These are phyloP conservation scores for Micractinium sp. DNA, from an alignment of 139 green algal genomes.

Conservation along the genomic window DNA sequence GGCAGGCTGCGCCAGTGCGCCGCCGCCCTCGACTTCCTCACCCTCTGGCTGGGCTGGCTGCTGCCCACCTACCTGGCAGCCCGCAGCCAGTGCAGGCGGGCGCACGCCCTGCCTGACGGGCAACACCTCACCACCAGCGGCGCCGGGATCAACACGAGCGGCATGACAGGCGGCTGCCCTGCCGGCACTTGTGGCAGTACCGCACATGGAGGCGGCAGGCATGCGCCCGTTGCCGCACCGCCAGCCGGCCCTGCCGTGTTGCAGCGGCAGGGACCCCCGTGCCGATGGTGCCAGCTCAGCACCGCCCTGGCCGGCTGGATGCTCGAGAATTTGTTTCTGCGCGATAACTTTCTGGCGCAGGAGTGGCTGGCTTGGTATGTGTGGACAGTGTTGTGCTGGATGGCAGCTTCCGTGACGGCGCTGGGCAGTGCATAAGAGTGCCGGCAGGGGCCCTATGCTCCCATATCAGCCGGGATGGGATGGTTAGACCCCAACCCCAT, in stretches of 20 bases:
- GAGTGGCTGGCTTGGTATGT: background rate
- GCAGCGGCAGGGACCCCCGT: background rate
- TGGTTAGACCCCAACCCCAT: background rate
- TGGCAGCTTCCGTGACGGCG: background rate
- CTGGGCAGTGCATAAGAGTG: background rate
- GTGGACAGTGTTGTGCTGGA: background rate
- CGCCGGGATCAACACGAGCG: background rate
- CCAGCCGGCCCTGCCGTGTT: no score
- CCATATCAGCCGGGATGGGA: background rate
- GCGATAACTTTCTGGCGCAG: background rate
- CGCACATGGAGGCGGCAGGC: no score
- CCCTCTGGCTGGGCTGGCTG: slow-evolving; percentile 5
- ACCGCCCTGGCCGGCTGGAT: background rate
- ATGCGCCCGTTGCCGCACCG: no score
- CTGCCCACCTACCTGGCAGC: background rate
- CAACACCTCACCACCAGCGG: background rate
- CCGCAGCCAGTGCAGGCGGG: background rate
- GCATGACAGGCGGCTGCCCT: no score
- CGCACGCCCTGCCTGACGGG: background rate
- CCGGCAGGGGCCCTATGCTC: background rate
- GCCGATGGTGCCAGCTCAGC: no score
- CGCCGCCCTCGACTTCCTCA: background rate
- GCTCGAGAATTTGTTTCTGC: background rate
- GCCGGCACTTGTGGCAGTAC: no score
- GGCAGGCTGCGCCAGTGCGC: background rate